phyloP scores from a whole-genome alignment of 257 asterid genomes.

The Capsicum chinense region DNA sequence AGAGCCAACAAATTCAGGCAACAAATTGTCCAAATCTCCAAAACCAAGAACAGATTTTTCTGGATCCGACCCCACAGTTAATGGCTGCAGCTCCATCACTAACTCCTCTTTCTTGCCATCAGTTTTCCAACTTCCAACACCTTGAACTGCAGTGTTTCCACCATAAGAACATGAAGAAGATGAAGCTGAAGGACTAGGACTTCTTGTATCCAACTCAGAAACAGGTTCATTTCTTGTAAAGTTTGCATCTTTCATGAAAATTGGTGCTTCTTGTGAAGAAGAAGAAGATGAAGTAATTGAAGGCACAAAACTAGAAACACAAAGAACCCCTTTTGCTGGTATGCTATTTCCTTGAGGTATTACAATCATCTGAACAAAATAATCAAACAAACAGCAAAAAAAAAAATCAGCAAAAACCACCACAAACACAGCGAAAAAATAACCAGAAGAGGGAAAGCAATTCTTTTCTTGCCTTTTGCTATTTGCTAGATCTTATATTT shows the following conservation, averaged over 20 bases:
- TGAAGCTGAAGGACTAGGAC: conserved; percentile 65
- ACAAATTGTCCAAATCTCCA: conserved; percentile 52
- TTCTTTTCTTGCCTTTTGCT: conserved; percentile 32
- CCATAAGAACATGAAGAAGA: conserved; percentile 43
- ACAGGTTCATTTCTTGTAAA: conserved; percentile 53
- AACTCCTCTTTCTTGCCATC: conserved; percentile 12
- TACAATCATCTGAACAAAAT: conserved; percentile 45
- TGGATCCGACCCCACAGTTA: not conserved
- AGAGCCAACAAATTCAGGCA: conserved; percentile 47
- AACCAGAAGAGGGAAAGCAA: not conserved
- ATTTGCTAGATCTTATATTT: conserved; percentile 13
- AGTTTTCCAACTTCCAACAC: not conserved
- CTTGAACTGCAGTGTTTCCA: not conserved
- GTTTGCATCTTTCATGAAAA: conserved; percentile 24
- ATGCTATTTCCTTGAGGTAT: conserved; percentile 47
- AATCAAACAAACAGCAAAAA: conserved; percentile 11
- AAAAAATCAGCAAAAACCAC: not conserved
- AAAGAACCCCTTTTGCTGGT: conserved; percentile 42
- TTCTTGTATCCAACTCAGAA: conserved; percentile 58
- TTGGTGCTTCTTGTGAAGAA: conserved; percentile 32
- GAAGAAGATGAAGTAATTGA: conserved; percentile 38
- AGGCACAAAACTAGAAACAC: conserved; percentile 40
- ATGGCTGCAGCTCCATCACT: not conserved
- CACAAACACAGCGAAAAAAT: not conserved
- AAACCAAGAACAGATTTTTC: conserved; percentile 51